Evolutionary conservation across 306 rosid genomes (phyloP), one percentile per base, ranked within the genome.

Genomic region (Lathyrus tuberosus): DNA sequence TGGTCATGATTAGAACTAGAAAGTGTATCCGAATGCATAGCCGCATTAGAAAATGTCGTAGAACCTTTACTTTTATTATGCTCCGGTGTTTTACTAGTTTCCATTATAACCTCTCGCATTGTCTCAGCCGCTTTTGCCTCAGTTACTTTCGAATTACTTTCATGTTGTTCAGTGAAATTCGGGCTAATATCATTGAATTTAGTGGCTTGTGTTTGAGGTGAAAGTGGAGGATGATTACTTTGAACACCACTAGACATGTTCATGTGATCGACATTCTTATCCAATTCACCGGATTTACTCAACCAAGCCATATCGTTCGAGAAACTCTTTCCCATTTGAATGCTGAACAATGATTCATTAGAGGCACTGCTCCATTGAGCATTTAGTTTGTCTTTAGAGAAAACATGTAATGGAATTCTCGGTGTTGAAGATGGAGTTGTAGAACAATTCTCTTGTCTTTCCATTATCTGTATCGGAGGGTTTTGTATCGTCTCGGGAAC

Each of bases 291-390:
- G 4, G 76, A 64, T 64, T 62, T 81, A 33, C 1, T 14, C 16
- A 10, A 28, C 69, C 72, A 73, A 47, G 17, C 12, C n/a, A 76
- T 70, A 10, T 92, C 98, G 46, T 58, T 78, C 16, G 88, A 80
- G 84, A 92, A 92, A 75, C 98, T 92, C 78, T 80, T 92, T 33
- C 97, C 97, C 88, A 76, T 76, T 9, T 87, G 95, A 72, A 92
- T 89, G 84, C 95, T 92, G 78, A 92, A 92, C 66, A 89, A 70
- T 4, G 96, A 92, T 44, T 89, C 98, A 31, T 87, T 92, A 5
- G 98, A 92, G 26, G 83, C 64, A 10, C 59, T 58, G 65, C 96
- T 92, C 98, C 98, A 92, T 65, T 92, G 87, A 3, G 81, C 53
- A 9, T 74, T 80, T 12, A 92, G 74, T 51, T 56, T 78, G 48